Base-by-base conservation (phyloP, 768 basidiomycete genomes). In the Termitomyces sp. region DNA sequence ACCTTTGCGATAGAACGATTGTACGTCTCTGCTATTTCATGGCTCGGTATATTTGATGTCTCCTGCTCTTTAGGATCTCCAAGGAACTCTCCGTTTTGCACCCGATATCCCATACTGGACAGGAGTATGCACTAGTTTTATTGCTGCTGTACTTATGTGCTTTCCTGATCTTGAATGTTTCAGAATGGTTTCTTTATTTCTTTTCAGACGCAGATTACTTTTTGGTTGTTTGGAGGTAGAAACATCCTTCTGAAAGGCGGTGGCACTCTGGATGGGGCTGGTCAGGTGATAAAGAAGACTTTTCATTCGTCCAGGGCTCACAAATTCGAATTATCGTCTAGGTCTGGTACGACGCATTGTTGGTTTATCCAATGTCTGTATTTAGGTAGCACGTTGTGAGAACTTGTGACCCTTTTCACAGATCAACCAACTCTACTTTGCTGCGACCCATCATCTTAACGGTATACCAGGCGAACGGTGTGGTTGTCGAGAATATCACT, bases 231-330 rank as follows among this genome's bases (percentile, higher is more conserved):
- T 3, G 80, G 81, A 28, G 81, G 81, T 5, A 67, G 72, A 30
- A 78, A 80, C 56, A 71, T 81, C 40, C 32, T 68, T 8, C 62
- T 82, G 21, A 76, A 79, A 54, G 85, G 86, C 7, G 84, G 85
- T 35, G 85, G 85, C 11, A 83, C 82, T 2, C 72, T 88, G 17
- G 83, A 86, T 63, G 86, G 84, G 17, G 76, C 78, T 32, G 86
- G 86, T 11, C 84, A 86, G 70, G 80, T 80, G 58, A 52, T 76
- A 51, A 43, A 52, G 3, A 10, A 21, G 39, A 30, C 30, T 30
- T 42, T 40, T 17, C 10, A 40, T 21, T 25, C 44, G 28, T 28
- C 17, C 30, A 40, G 23, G 16, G 12, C 49, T 32, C 25, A 28
- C 52, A 52, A 9, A 32, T 12, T 25, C 48, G 44, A 19, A 37